These are phyloP conservation scores for Podaxis sp. DNA, from an alignment of 768 basidiomycete species.

Conservation along the genomic window DNA sequence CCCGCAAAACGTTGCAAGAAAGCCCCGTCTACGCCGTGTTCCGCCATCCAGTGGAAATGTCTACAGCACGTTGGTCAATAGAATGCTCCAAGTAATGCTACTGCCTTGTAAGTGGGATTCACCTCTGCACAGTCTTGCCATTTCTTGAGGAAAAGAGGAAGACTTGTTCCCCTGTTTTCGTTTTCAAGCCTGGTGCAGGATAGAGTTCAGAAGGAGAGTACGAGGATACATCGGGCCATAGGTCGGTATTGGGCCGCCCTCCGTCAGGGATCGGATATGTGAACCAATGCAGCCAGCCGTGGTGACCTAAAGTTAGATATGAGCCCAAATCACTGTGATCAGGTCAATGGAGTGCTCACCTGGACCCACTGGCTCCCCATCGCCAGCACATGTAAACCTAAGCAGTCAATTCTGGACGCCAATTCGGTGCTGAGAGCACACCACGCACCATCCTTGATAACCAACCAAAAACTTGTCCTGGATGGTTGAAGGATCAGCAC, in stretches of 20 bases:
- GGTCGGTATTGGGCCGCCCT: constrained; percentile 68
- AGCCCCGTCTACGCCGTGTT: constrained; percentile 74
- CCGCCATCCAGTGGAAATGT: constrained; percentile 84
- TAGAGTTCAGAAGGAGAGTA: constrained; percentile 71
- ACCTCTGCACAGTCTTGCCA: constrained; percentile 65
- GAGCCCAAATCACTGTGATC: background rate
- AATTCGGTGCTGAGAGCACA: background rate
- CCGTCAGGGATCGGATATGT: constrained; percentile 61
- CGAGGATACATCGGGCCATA: constrained; percentile 76
- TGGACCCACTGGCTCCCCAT: constrained; percentile 63
- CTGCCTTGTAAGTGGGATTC: background rate
- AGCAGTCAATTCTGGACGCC: background rate
- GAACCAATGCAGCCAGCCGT: constrained; percentile 89
- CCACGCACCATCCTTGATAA: constrained; percentile 78
- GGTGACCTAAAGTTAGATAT: constrained; percentile 43
- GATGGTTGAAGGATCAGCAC: constrained; percentile 71
- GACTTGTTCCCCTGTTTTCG: constrained; percentile 51
- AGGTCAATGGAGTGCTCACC: constrained; percentile 27
- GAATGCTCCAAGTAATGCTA: background rate
- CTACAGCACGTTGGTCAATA: constrained; percentile 20
- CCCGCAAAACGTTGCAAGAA: constrained; percentile 77
- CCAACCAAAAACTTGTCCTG: constrained; percentile 83
- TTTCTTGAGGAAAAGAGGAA: constrained; percentile 78
- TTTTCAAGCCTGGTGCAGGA: constrained; percentile 61
- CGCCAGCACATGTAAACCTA: constrained; percentile 72